Evolutionary conservation across 2,329 filamentous ascomycete species (phyloP).

Genomic region (Trichoderma sp.): DNA sequence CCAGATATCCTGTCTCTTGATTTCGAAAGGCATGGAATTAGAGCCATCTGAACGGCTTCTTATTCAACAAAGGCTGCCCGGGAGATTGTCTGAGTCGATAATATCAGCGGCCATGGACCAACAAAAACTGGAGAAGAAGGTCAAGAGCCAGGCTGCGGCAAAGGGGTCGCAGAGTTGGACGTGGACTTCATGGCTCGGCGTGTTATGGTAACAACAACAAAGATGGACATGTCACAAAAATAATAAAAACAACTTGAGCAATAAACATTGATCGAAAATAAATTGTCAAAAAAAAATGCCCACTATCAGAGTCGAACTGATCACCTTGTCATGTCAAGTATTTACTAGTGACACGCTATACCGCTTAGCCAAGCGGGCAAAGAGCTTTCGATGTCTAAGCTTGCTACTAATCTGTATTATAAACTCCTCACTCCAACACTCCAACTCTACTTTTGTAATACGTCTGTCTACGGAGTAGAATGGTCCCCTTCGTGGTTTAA

Average conservation of each 20-base stretch:
- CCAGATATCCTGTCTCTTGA: not conserved
- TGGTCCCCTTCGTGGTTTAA: too few species aligned
- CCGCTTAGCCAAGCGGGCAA: slow-evolving; percentile 23
- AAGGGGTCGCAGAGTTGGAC: not conserved
- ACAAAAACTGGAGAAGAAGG: not conserved
- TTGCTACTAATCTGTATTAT: not conserved
- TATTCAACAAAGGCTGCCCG: not conserved
- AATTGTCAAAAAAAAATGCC: not conserved
- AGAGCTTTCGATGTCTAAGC: not conserved
- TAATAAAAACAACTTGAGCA: not conserved
- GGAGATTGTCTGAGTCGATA: not conserved
- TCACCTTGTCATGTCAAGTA: slow-evolving; percentile 23
- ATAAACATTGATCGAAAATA: not conserved
- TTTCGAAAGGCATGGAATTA: not conserved
- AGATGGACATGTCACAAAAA: not conserved
- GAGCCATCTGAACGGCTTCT: not conserved
- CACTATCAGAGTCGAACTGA: slow-evolving; percentile 24
- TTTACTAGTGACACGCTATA: slow-evolving; percentile 25
- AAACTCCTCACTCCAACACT: not conserved
- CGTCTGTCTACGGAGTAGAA: not conserved
- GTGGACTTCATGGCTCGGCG: not conserved
- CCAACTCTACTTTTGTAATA: not conserved
- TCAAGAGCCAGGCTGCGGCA: not conserved
- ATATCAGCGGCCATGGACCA: not conserved
- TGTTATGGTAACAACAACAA: not conserved